Evolutionary conservation across 345 rosid genomes (phyloP).

Genomic region (Brassica rapa): DNA sequence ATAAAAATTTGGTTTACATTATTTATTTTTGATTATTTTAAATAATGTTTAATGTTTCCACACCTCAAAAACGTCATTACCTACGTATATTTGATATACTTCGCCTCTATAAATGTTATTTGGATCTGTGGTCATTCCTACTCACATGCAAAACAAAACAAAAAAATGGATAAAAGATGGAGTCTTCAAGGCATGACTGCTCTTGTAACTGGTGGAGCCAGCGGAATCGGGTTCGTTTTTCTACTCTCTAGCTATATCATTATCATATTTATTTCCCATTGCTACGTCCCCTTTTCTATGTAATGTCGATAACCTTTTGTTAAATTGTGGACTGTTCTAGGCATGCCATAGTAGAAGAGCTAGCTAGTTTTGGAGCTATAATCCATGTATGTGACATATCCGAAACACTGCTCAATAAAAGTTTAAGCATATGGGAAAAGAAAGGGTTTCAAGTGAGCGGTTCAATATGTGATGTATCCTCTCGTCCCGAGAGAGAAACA

Average conservation of each 20-base stretch:
- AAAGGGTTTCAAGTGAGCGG: slow-evolving; percentile 35
- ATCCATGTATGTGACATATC: slow-evolving; percentile 23
- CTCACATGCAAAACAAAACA: not conserved
- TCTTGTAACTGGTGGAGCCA: slow-evolving; percentile 28
- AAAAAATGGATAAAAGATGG: slow-evolving; percentile 28
- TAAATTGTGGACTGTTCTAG: slow-evolving; percentile 4
- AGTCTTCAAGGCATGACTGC: slow-evolving; percentile 37
- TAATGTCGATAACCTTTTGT: not conserved
- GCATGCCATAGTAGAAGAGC: slow-evolving; percentile 33
- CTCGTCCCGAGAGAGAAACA: slow-evolving; percentile 22
- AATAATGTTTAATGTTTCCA: not conserved
- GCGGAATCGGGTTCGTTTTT: not conserved
- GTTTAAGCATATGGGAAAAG: slow-evolving; percentile 21
- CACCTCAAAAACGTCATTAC: not conserved
- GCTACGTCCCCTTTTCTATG: not conserved
- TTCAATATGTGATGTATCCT: slow-evolving; percentile 32
- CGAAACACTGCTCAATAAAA: not conserved
- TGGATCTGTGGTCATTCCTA: not conserved
- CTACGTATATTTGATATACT: not conserved
- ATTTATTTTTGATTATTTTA: not conserved
- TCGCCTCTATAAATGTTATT: not conserved
- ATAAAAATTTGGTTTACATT: not conserved
- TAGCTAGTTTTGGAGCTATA: slow-evolving; percentile 24
- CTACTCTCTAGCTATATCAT: not conserved
- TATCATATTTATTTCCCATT: not conserved